phyloP scores from a whole-genome alignment of 768 basidiomycete genomes.

The Pilatotrama ljubarskyi region DNA sequence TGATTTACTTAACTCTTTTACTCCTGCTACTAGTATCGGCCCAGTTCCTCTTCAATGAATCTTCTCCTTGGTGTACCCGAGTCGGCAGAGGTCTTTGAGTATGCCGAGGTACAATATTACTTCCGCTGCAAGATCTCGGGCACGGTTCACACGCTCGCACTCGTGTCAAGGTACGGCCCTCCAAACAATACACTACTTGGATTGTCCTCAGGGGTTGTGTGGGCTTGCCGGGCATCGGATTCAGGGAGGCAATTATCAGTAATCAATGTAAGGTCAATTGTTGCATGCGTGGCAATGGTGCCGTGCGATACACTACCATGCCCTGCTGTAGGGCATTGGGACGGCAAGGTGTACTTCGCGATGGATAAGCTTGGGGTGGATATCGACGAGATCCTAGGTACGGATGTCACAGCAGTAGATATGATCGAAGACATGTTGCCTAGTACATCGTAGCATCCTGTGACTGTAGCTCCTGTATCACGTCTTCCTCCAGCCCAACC shows the following conservation, averaged over 20 bases:
- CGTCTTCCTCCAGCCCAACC: no score
- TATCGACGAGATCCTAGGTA: background rate
- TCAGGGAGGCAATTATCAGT: background rate
- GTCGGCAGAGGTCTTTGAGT: background rate
- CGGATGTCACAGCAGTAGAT: no score
- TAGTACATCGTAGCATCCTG: no score
- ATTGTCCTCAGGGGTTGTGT: background rate
- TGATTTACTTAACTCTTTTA: no score
- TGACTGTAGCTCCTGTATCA: no score
- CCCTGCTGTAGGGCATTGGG: background rate
- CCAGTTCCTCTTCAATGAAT: no score
- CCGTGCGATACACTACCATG: background rate
- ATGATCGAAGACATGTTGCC: no score
- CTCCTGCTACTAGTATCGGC: no score
- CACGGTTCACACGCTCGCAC: background rate
- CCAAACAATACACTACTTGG: background rate
- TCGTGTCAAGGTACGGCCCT: conserved; percentile 3
- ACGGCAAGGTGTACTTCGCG: background rate
- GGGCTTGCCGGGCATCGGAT: background rate
- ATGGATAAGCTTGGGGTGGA: background rate
- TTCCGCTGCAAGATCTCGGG: background rate
- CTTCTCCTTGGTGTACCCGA: no score
- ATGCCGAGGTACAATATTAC: conserved; percentile 19
- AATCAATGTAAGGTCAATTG: conserved; percentile 1
- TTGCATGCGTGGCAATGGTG: conserved; percentile 14